These are phyloP conservation scores for Epichloe bromicola DNA, from an alignment of 2,329 filamentous ascomycete species.

Conservation along the genomic window DNA sequence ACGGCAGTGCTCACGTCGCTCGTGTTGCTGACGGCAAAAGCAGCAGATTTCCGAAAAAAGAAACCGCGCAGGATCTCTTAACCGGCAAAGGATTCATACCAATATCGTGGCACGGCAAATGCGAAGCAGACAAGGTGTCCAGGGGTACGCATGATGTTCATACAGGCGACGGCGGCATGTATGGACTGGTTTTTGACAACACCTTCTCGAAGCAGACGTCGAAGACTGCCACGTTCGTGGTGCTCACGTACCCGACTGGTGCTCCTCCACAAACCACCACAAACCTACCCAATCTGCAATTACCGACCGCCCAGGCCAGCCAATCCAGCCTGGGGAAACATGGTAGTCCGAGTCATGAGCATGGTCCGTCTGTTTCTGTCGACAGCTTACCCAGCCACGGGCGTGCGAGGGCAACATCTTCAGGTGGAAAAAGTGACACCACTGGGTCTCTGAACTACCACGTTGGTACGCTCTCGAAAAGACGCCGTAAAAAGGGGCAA, in stretches of 20 bases:
- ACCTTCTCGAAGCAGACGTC: slow-evolving; percentile 93
- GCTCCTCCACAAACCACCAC: slow-evolving; percentile 62
- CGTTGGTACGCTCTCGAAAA: slow-evolving; percentile 76
- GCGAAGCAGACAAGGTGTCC: slow-evolving; percentile 88
- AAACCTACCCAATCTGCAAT: slow-evolving; percentile 49
- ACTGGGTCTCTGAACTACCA: slow-evolving; percentile 47
- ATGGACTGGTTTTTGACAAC: slow-evolving; percentile 94
- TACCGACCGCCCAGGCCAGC: slow-evolving; percentile 25
- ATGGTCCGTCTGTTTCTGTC: slow-evolving; percentile 38
- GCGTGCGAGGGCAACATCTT: slow-evolving; percentile 31
- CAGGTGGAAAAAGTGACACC: slow-evolving; percentile 40
- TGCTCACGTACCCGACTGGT: slow-evolving; percentile 84
- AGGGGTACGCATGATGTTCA: slow-evolving; percentile 79
- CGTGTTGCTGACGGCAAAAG: slow-evolving; percentile 31
- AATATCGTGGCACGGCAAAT: slow-evolving; percentile 84
- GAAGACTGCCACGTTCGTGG: slow-evolving; percentile 88
- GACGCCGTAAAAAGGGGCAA: slow-evolving; percentile 86
- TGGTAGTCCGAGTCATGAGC: slow-evolving; percentile 30
- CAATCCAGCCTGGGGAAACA: slow-evolving; percentile 39
- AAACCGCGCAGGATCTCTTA: slow-evolving; percentile 50
- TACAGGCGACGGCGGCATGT: slow-evolving; percentile 71
- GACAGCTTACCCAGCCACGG: slow-evolving; percentile 44
- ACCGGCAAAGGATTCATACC: slow-evolving; percentile 54
- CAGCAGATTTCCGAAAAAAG: slow-evolving; percentile 39
- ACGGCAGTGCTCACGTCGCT: slow-evolving; percentile 31